Percentiles rank a stretch among this genome's conserved stretches.
Evolutionary conservation across 2,329 filamentous ascomycete genomes (phyloP).

Genomic region (Basipetospora chlamydospora): DNA sequence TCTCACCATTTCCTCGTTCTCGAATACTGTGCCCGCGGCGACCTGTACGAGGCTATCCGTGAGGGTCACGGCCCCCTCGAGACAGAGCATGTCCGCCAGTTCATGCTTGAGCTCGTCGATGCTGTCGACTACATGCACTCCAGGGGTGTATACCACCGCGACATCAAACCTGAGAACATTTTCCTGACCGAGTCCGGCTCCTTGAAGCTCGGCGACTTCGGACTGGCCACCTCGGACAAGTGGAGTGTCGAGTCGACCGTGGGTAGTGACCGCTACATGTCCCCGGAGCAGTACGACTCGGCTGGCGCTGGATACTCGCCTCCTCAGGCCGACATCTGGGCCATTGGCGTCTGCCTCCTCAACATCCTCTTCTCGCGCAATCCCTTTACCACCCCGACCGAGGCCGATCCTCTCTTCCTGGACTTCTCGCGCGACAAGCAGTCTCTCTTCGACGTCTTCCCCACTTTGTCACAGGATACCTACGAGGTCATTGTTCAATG

Average conservation of each 20-base stretch:
- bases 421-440: constrained; percentile 91
- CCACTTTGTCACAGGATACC: constrained; percentile 95
- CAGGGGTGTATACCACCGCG: constrained; percentile 85
- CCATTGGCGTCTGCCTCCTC: constrained; percentile 87
- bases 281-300: constrained; percentile 93
- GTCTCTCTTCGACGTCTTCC: constrained; percentile 94
- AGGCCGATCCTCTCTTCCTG: constrained; percentile 81
- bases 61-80: constrained; percentile 75
- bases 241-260: constrained; percentile 91
- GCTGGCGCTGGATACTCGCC: constrained; percentile 79
- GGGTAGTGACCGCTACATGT: constrained; percentile 98
- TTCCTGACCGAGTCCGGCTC: constrained; percentile 75
- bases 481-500: constrained; percentile 86
- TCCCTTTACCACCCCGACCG: constrained; percentile 80
- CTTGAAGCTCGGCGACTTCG: constrained; percentile 96
- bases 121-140: constrained; percentile 82
- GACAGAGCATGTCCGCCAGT: constrained; percentile 90
- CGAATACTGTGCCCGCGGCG: constrained; percentile 89
- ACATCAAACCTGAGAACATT: constrained; percentile 99
- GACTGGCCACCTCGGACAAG: constrained; percentile 73
- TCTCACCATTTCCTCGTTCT: constrained; percentile 83
- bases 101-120: constrained; percentile 89
- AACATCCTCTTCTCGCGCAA: constrained; percentile 96
- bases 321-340: constrained; percentile 89
- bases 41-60: constrained; percentile 94